Conservation (phyloP, 345 rosid species). For the Limnanthes douglasii region DNA sequence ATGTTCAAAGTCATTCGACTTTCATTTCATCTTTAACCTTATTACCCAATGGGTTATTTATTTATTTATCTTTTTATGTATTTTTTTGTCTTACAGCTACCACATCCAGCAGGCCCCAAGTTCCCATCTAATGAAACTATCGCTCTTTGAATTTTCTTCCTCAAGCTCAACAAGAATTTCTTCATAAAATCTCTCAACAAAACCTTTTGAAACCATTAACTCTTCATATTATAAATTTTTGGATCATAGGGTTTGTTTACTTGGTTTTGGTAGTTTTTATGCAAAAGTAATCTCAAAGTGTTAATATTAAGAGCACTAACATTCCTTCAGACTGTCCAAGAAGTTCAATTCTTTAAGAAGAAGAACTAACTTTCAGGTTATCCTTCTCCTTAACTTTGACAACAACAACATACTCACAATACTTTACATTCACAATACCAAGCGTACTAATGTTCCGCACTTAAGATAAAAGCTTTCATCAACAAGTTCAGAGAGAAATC, state of each 20-base stretch:
- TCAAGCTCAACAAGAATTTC: conserved; percentile 79
- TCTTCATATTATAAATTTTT: conserved; percentile 40
- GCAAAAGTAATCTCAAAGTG: conserved; percentile 87
- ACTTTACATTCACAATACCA: conserved; percentile 68
- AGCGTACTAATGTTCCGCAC: conserved; percentile 71
- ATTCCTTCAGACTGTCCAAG: conserved; percentile 97
- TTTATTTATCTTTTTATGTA: conserved; percentile 66
- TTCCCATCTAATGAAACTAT: conserved; percentile 84
- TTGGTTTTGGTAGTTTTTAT: conserved; percentile 30
- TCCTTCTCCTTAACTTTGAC: conserved; percentile 59
- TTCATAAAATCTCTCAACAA: conserved; percentile 59
- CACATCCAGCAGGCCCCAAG: conserved; percentile 99
- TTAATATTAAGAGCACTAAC: conserved; percentile 92
- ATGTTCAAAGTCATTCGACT: conserved; percentile 93
- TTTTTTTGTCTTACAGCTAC: conserved; percentile 86
- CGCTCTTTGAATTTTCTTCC: conserved; percentile 31
- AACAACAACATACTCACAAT: conserved; percentile 67
- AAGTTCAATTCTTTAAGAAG: conserved; percentile 43
- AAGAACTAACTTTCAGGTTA: conserved; percentile 26
- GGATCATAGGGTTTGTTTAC: conserved; percentile 23
- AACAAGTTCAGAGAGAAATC: too few relatives aligned
- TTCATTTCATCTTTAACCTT: conserved; percentile 74
- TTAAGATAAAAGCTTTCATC: too few relatives aligned
- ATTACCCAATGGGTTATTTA: conserved; percentile 40
- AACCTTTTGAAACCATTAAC: conserved; percentile 35